Conservation (phyloP, 805 yeast species). For the Hanseniaspora taiwanica region DNA sequence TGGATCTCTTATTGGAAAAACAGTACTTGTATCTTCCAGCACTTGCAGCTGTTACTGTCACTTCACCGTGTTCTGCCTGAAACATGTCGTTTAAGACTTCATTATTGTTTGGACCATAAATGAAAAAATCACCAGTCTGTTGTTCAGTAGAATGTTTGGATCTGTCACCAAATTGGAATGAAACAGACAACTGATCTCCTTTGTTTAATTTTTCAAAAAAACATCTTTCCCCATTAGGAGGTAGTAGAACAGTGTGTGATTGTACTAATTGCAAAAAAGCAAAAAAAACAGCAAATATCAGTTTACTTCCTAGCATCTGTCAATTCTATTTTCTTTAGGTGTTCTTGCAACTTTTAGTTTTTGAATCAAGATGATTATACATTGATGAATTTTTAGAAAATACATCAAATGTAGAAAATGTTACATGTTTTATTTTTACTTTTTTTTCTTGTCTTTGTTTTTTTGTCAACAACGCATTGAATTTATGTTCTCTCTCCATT, state of each 20-base stretch:
- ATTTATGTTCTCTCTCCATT: too few relatives aligned
- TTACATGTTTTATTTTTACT: too few relatives aligned
- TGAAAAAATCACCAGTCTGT: slow-evolving; percentile 53
- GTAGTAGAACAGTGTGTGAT: slow-evolving; percentile 74
- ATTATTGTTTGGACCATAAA: slow-evolving; percentile 29
- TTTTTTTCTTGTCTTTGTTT: too few relatives aligned
- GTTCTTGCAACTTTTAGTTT: too few relatives aligned
- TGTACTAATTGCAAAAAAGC: slow-evolving; percentile 7
- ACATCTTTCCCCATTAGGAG: slow-evolving; percentile 77
- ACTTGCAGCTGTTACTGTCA: slow-evolving; percentile 47
- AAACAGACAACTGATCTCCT: slow-evolving; percentile 76
- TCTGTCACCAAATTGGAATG: slow-evolving; percentile 90
- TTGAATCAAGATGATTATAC: too few relatives aligned
- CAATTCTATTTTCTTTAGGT: background rate
- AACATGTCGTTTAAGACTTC: slow-evolving; percentile 35
- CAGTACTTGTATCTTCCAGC: slow-evolving; percentile 77
- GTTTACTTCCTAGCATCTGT: background rate
- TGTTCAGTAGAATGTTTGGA: slow-evolving; percentile 59
- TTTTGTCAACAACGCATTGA: too few relatives aligned
- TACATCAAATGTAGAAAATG: too few relatives aligned
- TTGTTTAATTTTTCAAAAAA: slow-evolving; percentile 71
- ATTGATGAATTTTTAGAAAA: too few relatives aligned
- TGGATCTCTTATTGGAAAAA: slow-evolving; percentile 75
- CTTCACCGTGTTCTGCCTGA: slow-evolving; percentile 71
- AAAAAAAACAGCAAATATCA: background rate